A percentile compares a stretch with the other conserved stretches of the same genome.
Conservation (phyloP, 208 protist genomes). For the Acanthamoeba culbertsoni region DNA sequence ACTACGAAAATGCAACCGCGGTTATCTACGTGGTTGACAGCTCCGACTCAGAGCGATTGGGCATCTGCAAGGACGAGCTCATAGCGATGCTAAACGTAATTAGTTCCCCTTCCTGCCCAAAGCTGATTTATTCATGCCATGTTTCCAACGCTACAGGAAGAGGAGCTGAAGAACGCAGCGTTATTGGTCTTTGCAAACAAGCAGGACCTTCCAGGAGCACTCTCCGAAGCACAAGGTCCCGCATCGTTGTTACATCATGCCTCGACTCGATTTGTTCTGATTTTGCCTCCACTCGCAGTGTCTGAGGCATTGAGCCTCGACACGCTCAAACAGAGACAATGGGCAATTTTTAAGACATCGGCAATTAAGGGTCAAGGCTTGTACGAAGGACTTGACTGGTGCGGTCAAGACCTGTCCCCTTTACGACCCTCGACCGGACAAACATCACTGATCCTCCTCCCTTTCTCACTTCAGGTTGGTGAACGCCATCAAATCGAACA, state of each 20-base stretch:
- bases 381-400: slow-evolving; percentile 32
- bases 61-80: slow-evolving; percentile 89
- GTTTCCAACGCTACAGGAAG: slow-evolving; percentile 75
- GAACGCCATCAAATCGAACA: not conserved
- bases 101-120: not conserved
- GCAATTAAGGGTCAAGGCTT: slow-evolving; percentile 81
- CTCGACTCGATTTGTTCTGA: slow-evolving; percentile 44
- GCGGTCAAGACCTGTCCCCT: too few relatives aligned
- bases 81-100: slow-evolving; percentile 85
- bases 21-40: slow-evolving; percentile 91
- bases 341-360: slow-evolving; percentile 88
- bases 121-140: not conserved
- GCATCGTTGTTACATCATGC: not conserved
- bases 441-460: not conserved
- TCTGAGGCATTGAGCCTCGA: slow-evolving; percentile 83
- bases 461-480: not conserved
- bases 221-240: not conserved
- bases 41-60: slow-evolving; percentile 85
- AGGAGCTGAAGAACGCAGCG: slow-evolving; percentile 89
- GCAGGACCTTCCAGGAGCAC: slow-evolving; percentile 84
- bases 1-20: slow-evolving; percentile 89
- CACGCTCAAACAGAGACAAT: slow-evolving; percentile 85
- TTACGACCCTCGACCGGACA: too few relatives aligned
- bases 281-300: too few relatives aligned
- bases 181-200: slow-evolving; percentile 94